Evolutionary conservation across 2,329 filamentous ascomycete species (phyloP).

Genomic region (Colletotrichum eremochloae): DNA sequence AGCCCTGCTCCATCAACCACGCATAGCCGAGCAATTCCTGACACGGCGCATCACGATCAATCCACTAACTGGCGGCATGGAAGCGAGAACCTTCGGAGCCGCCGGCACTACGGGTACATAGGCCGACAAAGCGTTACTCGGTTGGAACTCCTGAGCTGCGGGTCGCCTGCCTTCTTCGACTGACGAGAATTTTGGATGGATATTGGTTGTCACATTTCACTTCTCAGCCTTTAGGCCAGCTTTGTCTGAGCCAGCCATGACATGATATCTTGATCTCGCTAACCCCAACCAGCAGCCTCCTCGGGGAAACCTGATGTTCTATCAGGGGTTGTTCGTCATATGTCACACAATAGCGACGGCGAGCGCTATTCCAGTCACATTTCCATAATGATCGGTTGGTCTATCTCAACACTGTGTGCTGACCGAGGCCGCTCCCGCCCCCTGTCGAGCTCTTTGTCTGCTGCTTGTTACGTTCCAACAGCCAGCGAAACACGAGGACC

Average conservation of each 20-base stretch:
- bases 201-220: constrained; percentile 12
- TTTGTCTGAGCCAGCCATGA: not conserved
- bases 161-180: not conserved
- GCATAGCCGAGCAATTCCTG: not conserved
- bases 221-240: constrained; percentile 1
- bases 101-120: not conserved
- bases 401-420: constrained; percentile 20
- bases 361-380: constrained; percentile 22
- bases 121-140: not conserved
- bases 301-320: not conserved
- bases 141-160: not conserved
- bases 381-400: not conserved
- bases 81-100: too few species aligned
- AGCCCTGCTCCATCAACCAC: not conserved
- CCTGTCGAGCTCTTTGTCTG: constrained; percentile 8
- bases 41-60: not conserved
- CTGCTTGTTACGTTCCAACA: constrained; percentile 16
- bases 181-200: not conserved
- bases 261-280: constrained; percentile 7
- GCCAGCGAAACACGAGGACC: constrained; percentile 13
- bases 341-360: constrained; percentile 10
- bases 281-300: not conserved
- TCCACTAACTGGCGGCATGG: not conserved
- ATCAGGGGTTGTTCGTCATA: constrained; percentile 23
- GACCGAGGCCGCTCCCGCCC: not conserved